Evolutionary conservation across 345 rosid species (phyloP).

Genomic region (Hirschfeldia incana): DNA sequence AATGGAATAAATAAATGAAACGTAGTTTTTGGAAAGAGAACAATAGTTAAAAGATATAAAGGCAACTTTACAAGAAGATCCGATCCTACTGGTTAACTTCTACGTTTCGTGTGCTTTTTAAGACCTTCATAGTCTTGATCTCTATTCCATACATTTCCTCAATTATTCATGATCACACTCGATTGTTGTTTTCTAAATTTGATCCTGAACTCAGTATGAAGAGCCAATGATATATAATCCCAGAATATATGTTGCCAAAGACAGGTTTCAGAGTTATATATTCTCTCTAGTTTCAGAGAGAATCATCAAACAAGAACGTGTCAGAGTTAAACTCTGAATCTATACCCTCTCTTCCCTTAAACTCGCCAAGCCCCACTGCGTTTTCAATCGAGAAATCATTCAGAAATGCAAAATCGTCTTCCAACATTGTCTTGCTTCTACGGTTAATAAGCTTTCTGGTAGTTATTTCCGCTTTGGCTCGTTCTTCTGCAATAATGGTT

Average conservation of each 20-base stretch:
- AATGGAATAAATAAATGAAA: background rate
- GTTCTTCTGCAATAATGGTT: conserved; percentile 3
- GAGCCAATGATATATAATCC: background rate
- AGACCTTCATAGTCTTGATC: background rate
- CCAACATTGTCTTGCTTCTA: conserved; percentile 27
- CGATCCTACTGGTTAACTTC: conserved; percentile 13
- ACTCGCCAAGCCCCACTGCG: conserved; percentile 48
- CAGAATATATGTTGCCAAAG: conserved; percentile 20
- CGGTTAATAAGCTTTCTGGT: conserved; percentile 17
- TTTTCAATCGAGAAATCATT: conserved; percentile 48
- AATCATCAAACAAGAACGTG: conserved; percentile 41
- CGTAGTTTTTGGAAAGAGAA: background rate
- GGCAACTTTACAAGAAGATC: conserved; percentile 38
- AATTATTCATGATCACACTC: conserved; percentile 18
- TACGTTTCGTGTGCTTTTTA: background rate
- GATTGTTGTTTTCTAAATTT: background rate
- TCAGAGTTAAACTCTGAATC: conserved; percentile 47
- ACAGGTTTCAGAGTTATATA: background rate
- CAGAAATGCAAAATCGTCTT: conserved; percentile 43
- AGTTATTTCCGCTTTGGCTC: conserved; percentile 18
- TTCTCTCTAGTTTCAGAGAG: conserved; percentile 23
- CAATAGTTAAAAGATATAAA: conserved; percentile 1
- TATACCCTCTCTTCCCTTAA: conserved; percentile 58
- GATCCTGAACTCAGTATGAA: background rate
- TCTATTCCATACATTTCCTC: conserved; percentile 45